Base-by-base conservation (phyloP, 1,284 basidiomycete genomes). In the Papiliotrema nemorosa region DNA sequence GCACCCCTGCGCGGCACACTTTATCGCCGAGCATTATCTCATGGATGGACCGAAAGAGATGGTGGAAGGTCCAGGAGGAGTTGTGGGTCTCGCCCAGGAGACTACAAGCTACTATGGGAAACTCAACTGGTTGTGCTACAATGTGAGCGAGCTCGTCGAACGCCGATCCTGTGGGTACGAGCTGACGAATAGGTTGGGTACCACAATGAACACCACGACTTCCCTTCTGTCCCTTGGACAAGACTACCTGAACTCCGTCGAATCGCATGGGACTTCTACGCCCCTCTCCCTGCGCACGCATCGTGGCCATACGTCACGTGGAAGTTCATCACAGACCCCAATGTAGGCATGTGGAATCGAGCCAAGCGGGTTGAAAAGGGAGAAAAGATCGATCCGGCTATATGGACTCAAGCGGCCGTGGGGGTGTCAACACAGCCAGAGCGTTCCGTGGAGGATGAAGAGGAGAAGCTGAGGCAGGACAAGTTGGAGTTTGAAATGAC, bases 181-280 rank as follows among this genome's bases (percentile, higher is more conserved):
- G n/a, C 44, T 18, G 36, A 31, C 14, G 10, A 18, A 4, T 58
- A 89, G 86, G 88, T 97, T 51, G 94, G 94, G 39, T 97, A 97
- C 71, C 94, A 97, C 73, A 97, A 97, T 75, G 94, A 98, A 70
- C 94, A 98, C 74, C 94, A 98, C 76, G 94, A 98, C 75, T 98
- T 98, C 76, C 93, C 94, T 7, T 91, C 90, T 2, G 78, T 98
- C 1, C 82, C 96, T 0, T 98, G 94, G 94, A 97, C 91, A 9
- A 83, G 88, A n/a, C 81, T 98, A 0, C 90, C 92, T 0, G 80
- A 83, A 9, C 82, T 98, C 16, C 83, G 85, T 24, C 79, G 80
- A 4, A 80, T 97, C 47, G 93, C 92, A 1, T 87, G 86, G 5
- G 94, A 98, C 72, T 96, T 88, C 72, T 98, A 98, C 76, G 88